These are phyloP conservation scores for Coemansia biformis DNA, from an alignment of 192 early-diverging fungal species.

Conservation along the genomic window DNA sequence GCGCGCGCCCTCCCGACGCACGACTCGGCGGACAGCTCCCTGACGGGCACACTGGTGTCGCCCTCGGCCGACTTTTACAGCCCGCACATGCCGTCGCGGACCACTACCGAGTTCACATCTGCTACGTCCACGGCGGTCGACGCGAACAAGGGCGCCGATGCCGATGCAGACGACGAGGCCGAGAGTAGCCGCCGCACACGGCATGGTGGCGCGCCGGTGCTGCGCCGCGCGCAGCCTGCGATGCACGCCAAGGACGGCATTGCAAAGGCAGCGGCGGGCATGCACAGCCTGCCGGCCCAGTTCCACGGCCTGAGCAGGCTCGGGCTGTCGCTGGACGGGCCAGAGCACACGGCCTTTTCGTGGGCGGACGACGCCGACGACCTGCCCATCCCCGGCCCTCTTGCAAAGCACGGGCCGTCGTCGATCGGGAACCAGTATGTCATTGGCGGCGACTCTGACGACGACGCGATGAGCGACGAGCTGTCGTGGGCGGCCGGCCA, in stretches of 20 bases:
- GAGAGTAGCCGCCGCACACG: constrained; percentile 4
- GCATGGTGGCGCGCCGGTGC: neutral
- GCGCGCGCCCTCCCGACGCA: constrained; percentile 8
- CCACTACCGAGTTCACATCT: neutral
- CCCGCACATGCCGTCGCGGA: constrained; percentile 16
- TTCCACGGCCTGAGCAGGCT: constrained; percentile 11
- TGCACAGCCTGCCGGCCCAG: constrained; percentile 36
- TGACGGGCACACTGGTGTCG: constrained; percentile 42
- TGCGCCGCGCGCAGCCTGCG: constrained; percentile 11
- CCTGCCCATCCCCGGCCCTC: constrained; percentile 39
- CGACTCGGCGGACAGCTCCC: constrained; percentile 45
- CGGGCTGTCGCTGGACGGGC: constrained; percentile 8
- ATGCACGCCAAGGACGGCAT: neutral
- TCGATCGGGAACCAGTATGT: neutral
- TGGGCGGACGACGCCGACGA: constrained; percentile 53
- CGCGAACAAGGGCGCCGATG: too few species aligned
- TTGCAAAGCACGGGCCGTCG: neutral
- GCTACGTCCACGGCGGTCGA: constrained; percentile 5
- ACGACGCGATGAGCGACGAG: constrained; percentile 41
- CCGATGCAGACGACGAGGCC: constrained; percentile 41
- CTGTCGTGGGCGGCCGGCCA: constrained; percentile 31
- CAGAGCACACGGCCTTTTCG: constrained; percentile 25
- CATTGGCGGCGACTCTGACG: constrained; percentile 8
- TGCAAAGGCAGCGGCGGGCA: neutral
- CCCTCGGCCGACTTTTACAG: constrained; percentile 46